phyloP scores from a whole-genome alignment of 306 rosid species.

The Hylodesmum podocarpum region DNA sequence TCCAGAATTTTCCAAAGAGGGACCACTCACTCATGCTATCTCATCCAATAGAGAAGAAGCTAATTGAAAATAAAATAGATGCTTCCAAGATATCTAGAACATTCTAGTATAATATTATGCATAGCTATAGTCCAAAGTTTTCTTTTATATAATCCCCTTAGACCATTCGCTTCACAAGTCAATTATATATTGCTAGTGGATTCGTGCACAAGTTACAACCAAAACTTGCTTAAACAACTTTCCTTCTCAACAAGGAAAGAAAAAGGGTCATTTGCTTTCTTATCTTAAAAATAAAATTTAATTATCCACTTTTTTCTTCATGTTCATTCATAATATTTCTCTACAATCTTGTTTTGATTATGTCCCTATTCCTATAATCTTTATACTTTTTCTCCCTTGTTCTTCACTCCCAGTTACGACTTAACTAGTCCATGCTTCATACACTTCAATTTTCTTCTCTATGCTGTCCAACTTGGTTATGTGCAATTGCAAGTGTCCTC shows the following conservation, averaged over 20 bases:
- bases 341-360: neutral
- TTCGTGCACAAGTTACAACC: neutral
- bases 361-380: neutral
- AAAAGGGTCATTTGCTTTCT: neutral
- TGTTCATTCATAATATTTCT: neutral
- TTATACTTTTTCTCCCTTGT: neutral
- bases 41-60: constrained; percentile 8
- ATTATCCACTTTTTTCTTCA: neutral
- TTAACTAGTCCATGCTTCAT: neutral
- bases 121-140: neutral
- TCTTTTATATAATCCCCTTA: constrained; percentile 18
- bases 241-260: constrained; percentile 33
- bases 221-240: constrained; percentile 23
- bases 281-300: neutral
- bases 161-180: neutral
- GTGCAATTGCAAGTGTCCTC: neutral
- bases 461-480: neutral
- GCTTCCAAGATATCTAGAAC: constrained; percentile 40
- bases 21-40: neutral
- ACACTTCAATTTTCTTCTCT: neutral
- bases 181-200: neutral
- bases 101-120: constrained; percentile 6
- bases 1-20: constrained; percentile 51
- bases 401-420: neutral
- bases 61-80: neutral